phyloP scores from a whole-genome alignment of 176 grass and related monocot species.

The Eragrostis curvula region DNA sequence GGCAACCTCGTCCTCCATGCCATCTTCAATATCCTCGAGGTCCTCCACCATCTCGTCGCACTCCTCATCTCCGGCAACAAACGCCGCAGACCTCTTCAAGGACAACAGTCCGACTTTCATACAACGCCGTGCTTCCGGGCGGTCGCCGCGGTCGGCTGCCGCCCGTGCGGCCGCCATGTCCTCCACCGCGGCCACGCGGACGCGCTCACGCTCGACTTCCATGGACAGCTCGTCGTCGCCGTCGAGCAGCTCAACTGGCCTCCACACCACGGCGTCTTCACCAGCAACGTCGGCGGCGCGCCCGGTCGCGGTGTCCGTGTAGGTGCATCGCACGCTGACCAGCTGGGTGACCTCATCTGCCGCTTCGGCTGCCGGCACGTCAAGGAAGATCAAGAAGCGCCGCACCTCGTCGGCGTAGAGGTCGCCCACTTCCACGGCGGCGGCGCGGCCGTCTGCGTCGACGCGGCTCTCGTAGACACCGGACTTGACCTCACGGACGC shows the following conservation, averaged over 20 bases:
- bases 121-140: slow-evolving; percentile 36
- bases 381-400: not conserved
- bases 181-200: slow-evolving; percentile 36
- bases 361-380: not conserved
- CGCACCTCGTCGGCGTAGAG: not conserved
- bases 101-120: slow-evolving; percentile 3
- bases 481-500: not conserved
- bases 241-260: not conserved
- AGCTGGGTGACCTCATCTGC: not conserved
- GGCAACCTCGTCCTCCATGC: not conserved
- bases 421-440: not conserved
- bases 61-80: not conserved
- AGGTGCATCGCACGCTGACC: not conserved
- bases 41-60: slow-evolving; percentile 17
- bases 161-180: slow-evolving; percentile 46
- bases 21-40: slow-evolving; percentile 7
- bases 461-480: not conserved
- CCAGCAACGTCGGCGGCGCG: not conserved
- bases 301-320: not conserved
- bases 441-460: not conserved
- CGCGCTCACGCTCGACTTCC: slow-evolving; percentile 52
- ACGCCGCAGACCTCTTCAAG: not conserved
- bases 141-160: slow-evolving; percentile 39
- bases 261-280: not conserved
- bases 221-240: not conserved